These are phyloP conservation scores for Leccinum imitatum DNA, from an alignment of 768 basidiomycete species.

Conservation along the genomic window DNA sequence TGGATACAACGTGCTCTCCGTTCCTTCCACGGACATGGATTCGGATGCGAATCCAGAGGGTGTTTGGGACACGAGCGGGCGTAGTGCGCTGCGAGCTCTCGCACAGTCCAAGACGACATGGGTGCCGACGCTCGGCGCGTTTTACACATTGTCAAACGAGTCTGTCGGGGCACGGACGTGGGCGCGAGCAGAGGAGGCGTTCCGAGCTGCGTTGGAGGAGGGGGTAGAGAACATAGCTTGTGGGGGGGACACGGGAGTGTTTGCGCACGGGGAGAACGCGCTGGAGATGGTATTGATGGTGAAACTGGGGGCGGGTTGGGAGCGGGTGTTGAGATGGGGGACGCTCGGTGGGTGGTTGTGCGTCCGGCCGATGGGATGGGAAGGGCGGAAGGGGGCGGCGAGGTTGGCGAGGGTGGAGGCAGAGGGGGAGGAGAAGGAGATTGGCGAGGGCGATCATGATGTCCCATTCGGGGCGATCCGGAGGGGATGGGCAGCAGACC, in stretches of 20 bases:
- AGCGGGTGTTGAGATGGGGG: slow-evolving; percentile 54
- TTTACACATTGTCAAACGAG: slow-evolving; percentile 34
- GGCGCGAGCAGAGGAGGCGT: slow-evolving; percentile 39
- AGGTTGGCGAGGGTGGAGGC: slow-evolving; percentile 28
- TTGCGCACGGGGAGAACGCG: slow-evolving; percentile 59
- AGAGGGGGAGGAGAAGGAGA: slow-evolving; percentile 20
- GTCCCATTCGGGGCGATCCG: slow-evolving; percentile 55
- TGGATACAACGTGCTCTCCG: slow-evolving; percentile 34
- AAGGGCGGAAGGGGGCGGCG: slow-evolving; percentile 31
- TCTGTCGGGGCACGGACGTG: slow-evolving; percentile 28
- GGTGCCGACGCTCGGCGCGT: slow-evolving; percentile 60
- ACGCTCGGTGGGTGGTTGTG: slow-evolving; percentile 62
- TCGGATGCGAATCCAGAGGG: not conserved
- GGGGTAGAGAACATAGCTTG: slow-evolving; percentile 52
- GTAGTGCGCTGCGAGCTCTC: slow-evolving; percentile 18
- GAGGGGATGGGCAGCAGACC: slow-evolving; percentile 56
- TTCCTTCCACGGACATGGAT: not conserved
- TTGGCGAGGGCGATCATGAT: slow-evolving; percentile 19
- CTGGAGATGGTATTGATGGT: slow-evolving; percentile 64
- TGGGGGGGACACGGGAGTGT: slow-evolving; percentile 66
- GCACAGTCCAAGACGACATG: slow-evolving; percentile 39
- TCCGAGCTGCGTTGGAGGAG: slow-evolving; percentile 43
- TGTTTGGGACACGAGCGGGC: slow-evolving; percentile 9
- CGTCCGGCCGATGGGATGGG: slow-evolving; percentile 48
- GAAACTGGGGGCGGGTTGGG: slow-evolving; percentile 51